Evolutionary conservation across 2,329 filamentous ascomycete species (phyloP), one percentile per base, ranked within the genome.

Genomic region (Diaporthe humulicola): DNA sequence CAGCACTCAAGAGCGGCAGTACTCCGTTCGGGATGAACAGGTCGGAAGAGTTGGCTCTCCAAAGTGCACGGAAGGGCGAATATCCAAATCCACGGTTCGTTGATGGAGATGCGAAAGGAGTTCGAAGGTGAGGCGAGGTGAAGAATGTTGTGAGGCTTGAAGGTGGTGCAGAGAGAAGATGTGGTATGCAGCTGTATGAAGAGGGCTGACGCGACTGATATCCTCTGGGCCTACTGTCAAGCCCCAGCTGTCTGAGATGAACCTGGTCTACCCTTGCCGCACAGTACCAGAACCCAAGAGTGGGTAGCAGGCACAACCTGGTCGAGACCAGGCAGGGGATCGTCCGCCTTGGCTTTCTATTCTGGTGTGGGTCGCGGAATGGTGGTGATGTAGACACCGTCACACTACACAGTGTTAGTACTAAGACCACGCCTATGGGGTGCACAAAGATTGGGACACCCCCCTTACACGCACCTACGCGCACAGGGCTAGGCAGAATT

Each of bases 1-100:
- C 85, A 85, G 86, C 84, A 88, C 86, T 54, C 48, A 25, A 54
- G 86, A 86, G n/a, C 40, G 30, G 56, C 69, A 36, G 48, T 38
- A 56, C 25, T 64, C 70, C 25, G 57, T 54, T 45, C 77, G 74
- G 77, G 75, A 77, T 76, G 77, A 73, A 77, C 77, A 74, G 61
- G 71, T 73, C 57, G 66, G 36, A 74, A 69, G 42, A 42, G 64
- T 17, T 72, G 38, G 10, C 64, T 64, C 36, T 61, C 33, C 17
- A 64, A 72, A 45, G 15, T 56, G 48, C 33, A 42, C 36, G 33
- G 48, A 22, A 56, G 25, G 33, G 60, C 38, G 57, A 54, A 52
- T 56, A 38, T 72, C 57, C 57, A 72, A 64, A 72, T 72, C 48
- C 70, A 56, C 33, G 64, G 64, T 60, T 73, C 45, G 70, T 64